These are phyloP conservation scores for Tetracentron sinense DNA, from an alignment of 164 flowering plant genomes.

Conservation along the genomic window DNA sequence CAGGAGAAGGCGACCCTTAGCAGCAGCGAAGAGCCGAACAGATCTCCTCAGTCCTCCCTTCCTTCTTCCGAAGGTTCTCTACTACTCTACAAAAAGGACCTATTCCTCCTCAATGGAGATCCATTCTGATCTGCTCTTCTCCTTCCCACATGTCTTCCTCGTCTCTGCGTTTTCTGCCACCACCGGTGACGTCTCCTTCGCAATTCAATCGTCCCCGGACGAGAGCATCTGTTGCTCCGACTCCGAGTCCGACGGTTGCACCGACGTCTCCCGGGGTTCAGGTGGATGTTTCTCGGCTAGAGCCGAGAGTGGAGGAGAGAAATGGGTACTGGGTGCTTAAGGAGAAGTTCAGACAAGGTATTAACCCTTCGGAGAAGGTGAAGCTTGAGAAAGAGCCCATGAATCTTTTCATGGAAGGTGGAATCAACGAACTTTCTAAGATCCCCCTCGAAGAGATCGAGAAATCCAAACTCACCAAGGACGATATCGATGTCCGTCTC, in stretches of 20 bases:
- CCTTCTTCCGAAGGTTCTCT: too few relatives aligned
- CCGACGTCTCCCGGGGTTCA: constrained; percentile 17
- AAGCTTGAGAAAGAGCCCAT: constrained; percentile 87
- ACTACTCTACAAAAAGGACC: not conserved
- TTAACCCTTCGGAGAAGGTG: constrained; percentile 83
- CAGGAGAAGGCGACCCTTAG: too few relatives aligned
- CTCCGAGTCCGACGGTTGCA: constrained; percentile 5
- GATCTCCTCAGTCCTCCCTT: too few relatives aligned
- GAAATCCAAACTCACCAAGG: constrained; percentile 48
- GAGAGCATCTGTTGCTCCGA: constrained; percentile 1
- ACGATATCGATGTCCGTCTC: constrained; percentile 84
- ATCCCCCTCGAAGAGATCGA: constrained; percentile 71
- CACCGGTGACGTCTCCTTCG: constrained; percentile 14
- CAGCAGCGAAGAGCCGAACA: too few relatives aligned
- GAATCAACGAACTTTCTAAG: constrained; percentile 62
- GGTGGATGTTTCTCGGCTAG: constrained; percentile 50
- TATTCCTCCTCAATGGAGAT: too few relatives aligned
- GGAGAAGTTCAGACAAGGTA: constrained; percentile 76
- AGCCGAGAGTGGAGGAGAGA: constrained; percentile 82
- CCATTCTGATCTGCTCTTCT: too few relatives aligned
- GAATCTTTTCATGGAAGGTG: constrained; percentile 67
- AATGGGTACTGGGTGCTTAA: constrained; percentile 77
- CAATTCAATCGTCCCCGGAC: not conserved
- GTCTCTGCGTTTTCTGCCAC: constrained; percentile 17
- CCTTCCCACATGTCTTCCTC: constrained; percentile 17